Evolutionary conservation across 1,284 basidiomycete species (phyloP).

Genomic region (Sporisorium reilianum): DNA sequence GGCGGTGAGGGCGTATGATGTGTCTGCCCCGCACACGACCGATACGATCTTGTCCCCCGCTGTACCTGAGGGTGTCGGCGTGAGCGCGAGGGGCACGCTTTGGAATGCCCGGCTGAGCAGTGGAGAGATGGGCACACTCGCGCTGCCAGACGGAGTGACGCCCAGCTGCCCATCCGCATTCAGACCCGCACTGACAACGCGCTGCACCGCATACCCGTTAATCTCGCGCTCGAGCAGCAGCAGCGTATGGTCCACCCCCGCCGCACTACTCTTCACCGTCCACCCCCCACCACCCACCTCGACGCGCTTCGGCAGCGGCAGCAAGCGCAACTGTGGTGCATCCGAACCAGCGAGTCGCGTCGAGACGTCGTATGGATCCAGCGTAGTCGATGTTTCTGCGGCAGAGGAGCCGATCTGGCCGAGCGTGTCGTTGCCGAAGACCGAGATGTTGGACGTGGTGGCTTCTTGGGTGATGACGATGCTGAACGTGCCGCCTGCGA

Average conservation of each 20-base stretch:
- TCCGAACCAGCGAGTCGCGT: neutral
- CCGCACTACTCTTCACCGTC: slow-evolving; percentile 7
- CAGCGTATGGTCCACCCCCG: slow-evolving; percentile 38
- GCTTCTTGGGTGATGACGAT: slow-evolving; percentile 18
- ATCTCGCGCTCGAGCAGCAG: slow-evolving; percentile 17
- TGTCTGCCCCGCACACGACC: slow-evolving; percentile 53
- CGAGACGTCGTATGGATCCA: slow-evolving; percentile 35
- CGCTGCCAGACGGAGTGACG: neutral
- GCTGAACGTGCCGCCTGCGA: slow-evolving; percentile 20
- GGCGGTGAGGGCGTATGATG: slow-evolving; percentile 34
- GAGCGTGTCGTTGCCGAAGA: slow-evolving; percentile 38
- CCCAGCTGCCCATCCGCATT: slow-evolving; percentile 61
- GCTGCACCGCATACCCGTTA: slow-evolving; percentile 13
- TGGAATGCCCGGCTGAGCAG: slow-evolving; percentile 15
- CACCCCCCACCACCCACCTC: slow-evolving; percentile 2
- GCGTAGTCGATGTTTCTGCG: too few species aligned
- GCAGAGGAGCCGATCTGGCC: slow-evolving; percentile 30
- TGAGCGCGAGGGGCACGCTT: slow-evolving; percentile 1
- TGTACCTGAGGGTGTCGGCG: neutral
- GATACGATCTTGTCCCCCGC: neutral
- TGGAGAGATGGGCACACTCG: slow-evolving; percentile 22
- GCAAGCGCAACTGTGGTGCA: slow-evolving; percentile 15
- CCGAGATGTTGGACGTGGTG: neutral
- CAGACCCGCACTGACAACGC: slow-evolving; percentile 23
- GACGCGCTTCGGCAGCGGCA: slow-evolving; percentile 25